Percentiles rank a stretch among this genome's conserved stretches.
phyloP scores from a whole-genome alignment of 345 rosid genomes.

The Arabidopsis thaliana region DNA sequence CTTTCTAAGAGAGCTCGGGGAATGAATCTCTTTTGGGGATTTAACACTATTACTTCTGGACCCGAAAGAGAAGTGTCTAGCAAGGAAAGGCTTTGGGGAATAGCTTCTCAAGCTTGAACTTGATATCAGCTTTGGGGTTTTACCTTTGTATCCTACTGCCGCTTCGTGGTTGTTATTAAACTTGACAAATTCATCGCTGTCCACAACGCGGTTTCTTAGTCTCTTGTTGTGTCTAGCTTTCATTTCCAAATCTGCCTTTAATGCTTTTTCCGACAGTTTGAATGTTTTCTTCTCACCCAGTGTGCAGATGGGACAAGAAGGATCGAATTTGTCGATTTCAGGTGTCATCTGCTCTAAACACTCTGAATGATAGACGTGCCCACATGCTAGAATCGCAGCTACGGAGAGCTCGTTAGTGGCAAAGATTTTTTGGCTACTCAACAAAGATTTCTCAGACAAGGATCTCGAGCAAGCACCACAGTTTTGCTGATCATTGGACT shows the following conservation, averaged over 20 bases:
- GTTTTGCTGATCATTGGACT: slow-evolving; percentile 60
- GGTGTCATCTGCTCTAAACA: slow-evolving; percentile 91
- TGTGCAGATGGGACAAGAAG: slow-evolving; percentile 86
- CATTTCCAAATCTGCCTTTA: slow-evolving; percentile 71
- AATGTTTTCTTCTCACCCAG: slow-evolving; percentile 75
- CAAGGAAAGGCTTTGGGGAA: slow-evolving; percentile 71
- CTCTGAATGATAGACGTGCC: slow-evolving; percentile 91
- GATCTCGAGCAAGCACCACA: slow-evolving; percentile 87
- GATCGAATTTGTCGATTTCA: slow-evolving; percentile 77
- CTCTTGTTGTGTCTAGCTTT: slow-evolving; percentile 63
- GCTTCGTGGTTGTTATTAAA: slow-evolving; percentile 44
- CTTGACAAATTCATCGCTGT: slow-evolving; percentile 54
- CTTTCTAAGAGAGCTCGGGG: slow-evolving; percentile 49
- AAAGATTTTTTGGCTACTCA: slow-evolving; percentile 76
- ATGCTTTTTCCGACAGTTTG: slow-evolving; percentile 76
- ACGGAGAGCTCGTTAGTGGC: slow-evolving; percentile 65
- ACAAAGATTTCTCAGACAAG: slow-evolving; percentile 67
- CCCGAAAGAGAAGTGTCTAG: slow-evolving; percentile 77
- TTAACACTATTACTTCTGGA: slow-evolving; percentile 59
- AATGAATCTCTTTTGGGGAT: slow-evolving; percentile 56
- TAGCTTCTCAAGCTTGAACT: slow-evolving; percentile 71
- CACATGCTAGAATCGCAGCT: slow-evolving; percentile 78
- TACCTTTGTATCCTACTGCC: slow-evolving; percentile 48
- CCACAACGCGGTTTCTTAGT: slow-evolving; percentile 68
- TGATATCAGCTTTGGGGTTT: slow-evolving; percentile 54